Conservation (phyloP, 139 green algal genomes). For the Coelastrella sp. region DNA sequence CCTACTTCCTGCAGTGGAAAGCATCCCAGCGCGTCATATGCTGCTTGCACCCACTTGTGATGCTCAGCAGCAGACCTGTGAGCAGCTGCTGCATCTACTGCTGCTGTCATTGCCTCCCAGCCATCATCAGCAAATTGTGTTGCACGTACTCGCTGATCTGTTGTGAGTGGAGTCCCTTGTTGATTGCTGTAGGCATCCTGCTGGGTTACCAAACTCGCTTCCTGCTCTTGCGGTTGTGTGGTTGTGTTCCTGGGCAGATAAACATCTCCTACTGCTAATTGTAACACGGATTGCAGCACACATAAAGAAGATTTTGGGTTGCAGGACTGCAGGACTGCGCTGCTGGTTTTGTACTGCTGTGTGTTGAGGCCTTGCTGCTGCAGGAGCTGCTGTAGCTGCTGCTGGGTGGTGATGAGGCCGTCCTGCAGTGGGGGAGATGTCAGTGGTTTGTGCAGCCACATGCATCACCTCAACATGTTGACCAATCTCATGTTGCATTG, state of each 20-base stretch:
- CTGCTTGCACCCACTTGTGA: background rate
- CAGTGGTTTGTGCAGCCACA: too few species aligned
- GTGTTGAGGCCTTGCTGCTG: background rate
- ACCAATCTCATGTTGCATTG: too few species aligned
- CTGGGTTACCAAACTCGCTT: background rate
- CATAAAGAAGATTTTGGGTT: too few species aligned
- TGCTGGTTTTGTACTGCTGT: background rate
- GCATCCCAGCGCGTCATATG: background rate
- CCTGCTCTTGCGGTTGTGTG: conserved; percentile 3
- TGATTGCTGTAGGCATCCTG: too few species aligned
- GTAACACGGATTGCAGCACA: too few species aligned
- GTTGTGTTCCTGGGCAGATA: background rate
- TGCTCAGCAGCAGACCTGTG: background rate
- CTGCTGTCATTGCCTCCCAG: background rate
- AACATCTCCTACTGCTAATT: conserved; percentile 11
- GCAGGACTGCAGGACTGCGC: background rate
- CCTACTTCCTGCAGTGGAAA: conserved; percentile 1
- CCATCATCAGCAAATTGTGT: too few species aligned
- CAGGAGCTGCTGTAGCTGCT: conserved; percentile 10
- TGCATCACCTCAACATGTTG: too few species aligned
- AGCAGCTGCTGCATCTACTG: background rate
- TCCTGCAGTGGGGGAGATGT: background rate
- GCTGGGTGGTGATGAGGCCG: background rate
- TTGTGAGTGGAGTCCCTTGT: too few species aligned
- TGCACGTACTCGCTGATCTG: too few species aligned